A percentile compares a stretch with the other conserved stretches of the same genome.
These are phyloP conservation scores for Gillenia trifoliata DNA, from an alignment of 306 rosid species.

Conservation along the genomic window DNA sequence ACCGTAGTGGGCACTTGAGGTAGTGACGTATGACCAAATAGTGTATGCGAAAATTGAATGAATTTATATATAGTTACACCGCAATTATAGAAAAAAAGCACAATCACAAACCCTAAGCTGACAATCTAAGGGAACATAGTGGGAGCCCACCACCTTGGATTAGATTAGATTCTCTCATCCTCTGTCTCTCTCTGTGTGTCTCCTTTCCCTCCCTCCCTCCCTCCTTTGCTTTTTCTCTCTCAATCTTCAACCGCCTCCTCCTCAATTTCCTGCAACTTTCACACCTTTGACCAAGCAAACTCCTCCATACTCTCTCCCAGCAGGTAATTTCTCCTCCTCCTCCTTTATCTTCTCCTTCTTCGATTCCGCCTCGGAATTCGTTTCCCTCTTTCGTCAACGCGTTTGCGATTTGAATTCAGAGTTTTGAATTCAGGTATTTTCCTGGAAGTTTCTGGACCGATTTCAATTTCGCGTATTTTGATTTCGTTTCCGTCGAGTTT, in stretches of 20 bases:
- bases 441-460: not conserved
- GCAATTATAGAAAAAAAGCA: not conserved
- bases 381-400: not conserved
- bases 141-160: not conserved
- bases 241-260: not conserved
- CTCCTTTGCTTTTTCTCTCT: conserved; percentile 1
- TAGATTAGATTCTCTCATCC: not conserved
- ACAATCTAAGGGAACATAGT: not conserved
- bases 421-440: not conserved
- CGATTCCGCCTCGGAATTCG: not conserved
- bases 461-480: not conserved
- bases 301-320: not conserved
- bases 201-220: not conserved
- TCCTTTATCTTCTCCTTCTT: not conserved
- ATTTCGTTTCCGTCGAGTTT: not conserved
- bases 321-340: conserved; percentile 8
- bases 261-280: conserved; percentile 13
- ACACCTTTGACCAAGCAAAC: not conserved
- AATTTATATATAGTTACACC: not conserved
- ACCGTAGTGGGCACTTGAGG: no score
- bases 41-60: not conserved
- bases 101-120: not conserved
- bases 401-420: not conserved
- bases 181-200: not conserved
- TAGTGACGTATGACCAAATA: not conserved